Evolutionary conservation across 768 basidiomycete genomes (phyloP).

Genomic region (Sistotremastrum suecicum): DNA sequence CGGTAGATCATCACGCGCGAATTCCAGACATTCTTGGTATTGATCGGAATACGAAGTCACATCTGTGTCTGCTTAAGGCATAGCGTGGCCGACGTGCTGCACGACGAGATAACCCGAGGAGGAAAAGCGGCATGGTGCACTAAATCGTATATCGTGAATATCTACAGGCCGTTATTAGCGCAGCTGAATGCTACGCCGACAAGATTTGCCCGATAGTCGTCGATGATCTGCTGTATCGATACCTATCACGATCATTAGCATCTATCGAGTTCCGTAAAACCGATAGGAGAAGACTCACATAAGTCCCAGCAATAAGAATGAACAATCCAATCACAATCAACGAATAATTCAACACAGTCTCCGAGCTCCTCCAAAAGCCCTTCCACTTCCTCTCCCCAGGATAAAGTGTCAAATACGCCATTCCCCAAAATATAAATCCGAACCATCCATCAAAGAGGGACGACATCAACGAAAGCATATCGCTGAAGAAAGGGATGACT

Average conservation of each 20-base stretch:
- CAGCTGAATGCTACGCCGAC: conserved; percentile 21
- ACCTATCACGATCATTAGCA: conserved; percentile 13
- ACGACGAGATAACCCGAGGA: too few relatives aligned
- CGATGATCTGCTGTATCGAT: conserved; percentile 23
- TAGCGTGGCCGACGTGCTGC: too few relatives aligned
- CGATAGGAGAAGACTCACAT: conserved; percentile 15
- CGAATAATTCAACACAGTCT: conserved; percentile 25
- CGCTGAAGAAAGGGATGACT: conserved; percentile 24
- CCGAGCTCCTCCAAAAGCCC: conserved; percentile 16
- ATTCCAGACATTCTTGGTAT: too few relatives aligned
- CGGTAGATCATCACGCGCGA: too few relatives aligned
- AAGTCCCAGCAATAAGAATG: conserved; percentile 25
- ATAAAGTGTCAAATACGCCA: conserved; percentile 27
- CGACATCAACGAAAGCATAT: conserved; percentile 28
- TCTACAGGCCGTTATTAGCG: conserved; percentile 19
- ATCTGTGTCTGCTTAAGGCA: too few relatives aligned
- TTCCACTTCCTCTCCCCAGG: conserved; percentile 22
- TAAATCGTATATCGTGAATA: too few relatives aligned
- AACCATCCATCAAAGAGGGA: conserved; percentile 27
- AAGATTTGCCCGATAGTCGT: conserved; percentile 16
- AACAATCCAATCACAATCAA: conserved; percentile 24
- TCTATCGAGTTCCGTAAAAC: conserved; percentile 3
- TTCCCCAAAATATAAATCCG: conserved; percentile 31
- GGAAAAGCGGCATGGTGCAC: too few relatives aligned
- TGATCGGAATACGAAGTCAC: too few relatives aligned